Base-by-base conservation (phyloP, 306 rosid species). In the Canavalia ensiformis region DNA sequence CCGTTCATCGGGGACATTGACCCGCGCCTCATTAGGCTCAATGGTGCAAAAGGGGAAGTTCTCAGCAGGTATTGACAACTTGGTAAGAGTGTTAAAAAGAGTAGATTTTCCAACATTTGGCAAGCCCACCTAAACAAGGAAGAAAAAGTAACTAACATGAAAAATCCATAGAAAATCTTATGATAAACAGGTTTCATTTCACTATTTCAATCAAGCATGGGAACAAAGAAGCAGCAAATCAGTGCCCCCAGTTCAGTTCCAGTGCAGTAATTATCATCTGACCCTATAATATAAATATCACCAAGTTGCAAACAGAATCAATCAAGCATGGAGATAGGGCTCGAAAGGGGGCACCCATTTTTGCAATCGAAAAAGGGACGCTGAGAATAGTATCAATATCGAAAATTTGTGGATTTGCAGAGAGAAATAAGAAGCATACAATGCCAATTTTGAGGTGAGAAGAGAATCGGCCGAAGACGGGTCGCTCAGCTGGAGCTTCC, bases 51-150 rank as follows among this genome's bases (percentile, higher is more conserved):
- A 96, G 13, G 99, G 99, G 86, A 96, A 96, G 85, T 96, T 96
- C 87, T 96, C 99, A 2, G 99, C 99, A 74, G 99, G 98, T 59
- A 93, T 93, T 37, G 95, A 74, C 90, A 96, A 45, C 88, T 93
- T 92, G 6, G 99, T 96, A 60, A 93, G 97, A 3, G 99, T 96
- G 82, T 96, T 93, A 56, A 96, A 96, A 69, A 96, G 97, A 0
- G 99, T 96, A 79, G 99, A 96, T 63, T 96, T 96, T 62, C 99
- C 99, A 85, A 96, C 99, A 91, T 96, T 96, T 47, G 99, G 99
- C 87, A 96, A 90, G 66, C 99, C 99, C 73, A 96, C 99, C 99
- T 96, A 84, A 72, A 82, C 65, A 68, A 62, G 11, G 9, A 35
- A 72, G 45, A 68, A 83, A 71, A 41, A 29, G 80, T 77, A 58